A percentile compares a stretch with the other conserved stretches of the same genome.
These are phyloP conservation scores for Polytrichum commune DNA, from an alignment of 225 moss, liverwort and hornwort genomes.

Conservation along the genomic window DNA sequence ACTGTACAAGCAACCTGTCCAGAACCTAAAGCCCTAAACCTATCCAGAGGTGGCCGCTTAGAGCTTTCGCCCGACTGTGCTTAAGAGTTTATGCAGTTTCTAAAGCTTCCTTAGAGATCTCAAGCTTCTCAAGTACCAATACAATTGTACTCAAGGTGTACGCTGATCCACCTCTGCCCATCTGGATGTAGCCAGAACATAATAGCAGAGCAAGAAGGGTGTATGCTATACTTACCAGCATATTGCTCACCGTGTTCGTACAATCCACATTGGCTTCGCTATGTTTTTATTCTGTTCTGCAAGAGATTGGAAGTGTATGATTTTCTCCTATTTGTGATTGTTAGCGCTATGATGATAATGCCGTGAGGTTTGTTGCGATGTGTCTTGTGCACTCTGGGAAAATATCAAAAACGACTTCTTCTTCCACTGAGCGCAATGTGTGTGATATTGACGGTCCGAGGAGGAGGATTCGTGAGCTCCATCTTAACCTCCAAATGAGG, in stretches of 20 bases:
- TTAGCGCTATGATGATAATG: too few species aligned
- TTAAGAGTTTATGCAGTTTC: not conserved
- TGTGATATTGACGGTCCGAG: too few species aligned
- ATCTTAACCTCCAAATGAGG: slow-evolving; percentile 35
- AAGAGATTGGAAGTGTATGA: too few species aligned
- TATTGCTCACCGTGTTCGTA: slow-evolving; percentile 38
- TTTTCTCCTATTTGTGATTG: too few species aligned
- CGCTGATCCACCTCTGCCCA: slow-evolving; percentile 14
- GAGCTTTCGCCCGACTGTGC: slow-evolving; percentile 15
- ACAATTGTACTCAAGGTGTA: slow-evolving; percentile 30
- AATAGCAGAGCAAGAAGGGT: slow-evolving; percentile 31
- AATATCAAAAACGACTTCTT: slow-evolving; percentile 6
- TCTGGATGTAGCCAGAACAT: slow-evolving; percentile 19
- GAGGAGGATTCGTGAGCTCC: too few species aligned
- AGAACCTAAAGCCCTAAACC: too few species aligned
- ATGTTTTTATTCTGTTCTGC: too few species aligned
- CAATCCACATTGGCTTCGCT: too few species aligned
- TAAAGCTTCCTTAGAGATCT: not conserved
- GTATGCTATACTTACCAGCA: slow-evolving; percentile 6
- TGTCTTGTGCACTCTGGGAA: slow-evolving; percentile 20
- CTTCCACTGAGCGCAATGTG: too few species aligned
- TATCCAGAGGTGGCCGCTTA: slow-evolving; percentile 11
- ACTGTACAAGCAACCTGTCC: too few species aligned
- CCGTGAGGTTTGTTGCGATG: too few species aligned
- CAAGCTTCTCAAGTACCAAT: slow-evolving; percentile 5